These are phyloP conservation scores for Wickerhamiella parazyma DNA, from an alignment of 805 yeast genomes.

Conservation along the genomic window DNA sequence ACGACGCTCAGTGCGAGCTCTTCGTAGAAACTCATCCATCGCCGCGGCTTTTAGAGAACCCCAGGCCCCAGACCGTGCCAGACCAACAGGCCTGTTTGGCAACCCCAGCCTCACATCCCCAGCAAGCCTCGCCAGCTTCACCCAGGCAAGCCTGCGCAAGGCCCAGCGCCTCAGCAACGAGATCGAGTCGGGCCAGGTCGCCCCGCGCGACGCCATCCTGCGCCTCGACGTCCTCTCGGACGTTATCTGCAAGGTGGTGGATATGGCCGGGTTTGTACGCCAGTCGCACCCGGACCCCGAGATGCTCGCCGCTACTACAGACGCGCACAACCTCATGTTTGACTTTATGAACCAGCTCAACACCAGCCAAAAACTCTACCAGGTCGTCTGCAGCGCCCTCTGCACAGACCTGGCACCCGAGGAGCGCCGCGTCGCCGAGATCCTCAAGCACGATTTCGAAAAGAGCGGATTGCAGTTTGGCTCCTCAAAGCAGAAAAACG, in stretches of 20 bases:
- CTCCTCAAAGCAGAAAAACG: conserved; percentile 37
- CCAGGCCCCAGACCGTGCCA: not conserved
- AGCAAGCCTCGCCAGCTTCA: conserved; percentile 53
- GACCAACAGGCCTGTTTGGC: conserved; percentile 49
- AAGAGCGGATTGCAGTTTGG: conserved; percentile 79
- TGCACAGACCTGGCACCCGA: conserved; percentile 43
- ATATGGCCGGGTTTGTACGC: conserved; percentile 81
- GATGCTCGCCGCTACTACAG: conserved; percentile 71
- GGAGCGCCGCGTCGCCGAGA: conserved; percentile 69
- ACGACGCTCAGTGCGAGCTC: too few species aligned
- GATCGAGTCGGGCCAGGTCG: conserved; percentile 38
- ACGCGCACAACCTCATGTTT: conserved; percentile 75
- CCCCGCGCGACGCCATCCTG: conserved; percentile 36
- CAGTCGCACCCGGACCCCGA: conserved; percentile 67
- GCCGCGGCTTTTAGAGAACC: not conserved
- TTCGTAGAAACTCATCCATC: not conserved
- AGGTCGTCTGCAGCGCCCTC: conserved; percentile 44
- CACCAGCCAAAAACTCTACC: conserved; percentile 62
- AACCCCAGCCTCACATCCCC: conserved; percentile 62
- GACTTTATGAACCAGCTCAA: conserved; percentile 88
- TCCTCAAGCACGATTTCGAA: conserved; percentile 71
- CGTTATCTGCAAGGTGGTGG: conserved; percentile 80
- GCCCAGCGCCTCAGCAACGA: conserved; percentile 49
- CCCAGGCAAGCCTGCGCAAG: conserved; percentile 44
- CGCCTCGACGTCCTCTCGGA: conserved; percentile 78